These are phyloP conservation scores for Fusarium palustre DNA, from an alignment of 2,329 filamentous ascomycete genomes.

Conservation along the genomic window DNA sequence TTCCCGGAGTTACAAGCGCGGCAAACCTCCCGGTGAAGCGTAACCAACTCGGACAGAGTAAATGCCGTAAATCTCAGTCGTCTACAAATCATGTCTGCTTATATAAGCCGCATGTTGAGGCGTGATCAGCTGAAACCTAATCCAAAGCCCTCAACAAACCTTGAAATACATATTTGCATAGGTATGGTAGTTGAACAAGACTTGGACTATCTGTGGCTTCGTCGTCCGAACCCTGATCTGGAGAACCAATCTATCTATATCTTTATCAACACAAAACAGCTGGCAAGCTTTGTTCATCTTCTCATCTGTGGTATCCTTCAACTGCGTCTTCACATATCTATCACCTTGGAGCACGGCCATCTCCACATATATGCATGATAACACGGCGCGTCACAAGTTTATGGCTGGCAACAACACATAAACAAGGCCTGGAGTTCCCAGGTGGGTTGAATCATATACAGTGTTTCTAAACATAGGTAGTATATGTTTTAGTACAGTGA, in stretches of 20 bases:
- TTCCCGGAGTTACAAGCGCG: slow-evolving; percentile 22
- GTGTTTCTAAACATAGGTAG: neutral
- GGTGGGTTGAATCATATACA: slow-evolving; percentile 6
- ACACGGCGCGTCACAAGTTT: slow-evolving; percentile 22
- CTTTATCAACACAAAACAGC: slow-evolving; percentile 28
- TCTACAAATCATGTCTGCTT: neutral
- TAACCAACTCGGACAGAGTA: slow-evolving; percentile 4
- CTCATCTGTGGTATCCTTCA: neutral
- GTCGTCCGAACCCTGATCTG: slow-evolving; percentile 8
- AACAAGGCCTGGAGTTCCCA: slow-evolving; percentile 19
- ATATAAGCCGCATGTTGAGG: neutral
- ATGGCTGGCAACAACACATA: slow-evolving; percentile 31
- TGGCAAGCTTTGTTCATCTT: slow-evolving; percentile 13
- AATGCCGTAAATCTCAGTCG: neutral
- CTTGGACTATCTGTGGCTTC: slow-evolving; percentile 15
- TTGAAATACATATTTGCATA: neutral
- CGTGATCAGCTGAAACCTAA: neutral
- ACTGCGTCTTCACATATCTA: neutral
- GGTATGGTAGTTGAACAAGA: neutral
- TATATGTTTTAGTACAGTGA: slow-evolving; percentile 8
- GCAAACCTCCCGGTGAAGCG: slow-evolving; percentile 11
- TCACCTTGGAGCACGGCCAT: neutral
- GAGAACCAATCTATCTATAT: neutral
- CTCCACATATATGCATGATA: neutral
- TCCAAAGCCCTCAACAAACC: neutral